Percentiles rank a stretch among this genome's conserved stretches.
These are phyloP conservation scores for Calonectria leucothoes DNA, from an alignment of 2,329 filamentous ascomycete genomes.

Conservation along the genomic window DNA sequence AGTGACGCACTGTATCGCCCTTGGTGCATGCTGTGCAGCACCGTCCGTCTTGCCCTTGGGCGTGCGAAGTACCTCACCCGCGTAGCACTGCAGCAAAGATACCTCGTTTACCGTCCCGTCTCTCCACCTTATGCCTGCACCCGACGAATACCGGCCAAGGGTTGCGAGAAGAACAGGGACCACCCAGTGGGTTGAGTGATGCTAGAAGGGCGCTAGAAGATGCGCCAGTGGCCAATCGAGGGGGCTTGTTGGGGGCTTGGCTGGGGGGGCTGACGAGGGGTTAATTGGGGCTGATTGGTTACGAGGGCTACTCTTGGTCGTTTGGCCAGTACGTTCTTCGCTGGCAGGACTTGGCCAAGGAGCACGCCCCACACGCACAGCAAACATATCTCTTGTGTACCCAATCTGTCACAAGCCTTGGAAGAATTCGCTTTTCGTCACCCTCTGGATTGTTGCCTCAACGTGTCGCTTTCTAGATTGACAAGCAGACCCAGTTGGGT, in stretches of 20 bases:
- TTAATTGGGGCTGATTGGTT: constrained; percentile 12
- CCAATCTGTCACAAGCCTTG: neutral
- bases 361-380: constrained; percentile 3
- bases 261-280: constrained; percentile 16
- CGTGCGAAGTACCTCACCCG: neutral
- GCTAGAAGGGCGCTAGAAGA: constrained; percentile 45
- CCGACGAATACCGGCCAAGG: constrained; percentile 22
- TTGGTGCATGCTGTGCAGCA: neutral
- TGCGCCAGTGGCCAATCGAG: constrained; percentile 29
- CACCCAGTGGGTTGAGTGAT: constrained; percentile 20
- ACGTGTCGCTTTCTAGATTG: neutral
- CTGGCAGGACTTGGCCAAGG: constrained; percentile 7
- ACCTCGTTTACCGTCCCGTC: neutral
- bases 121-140: neutral
- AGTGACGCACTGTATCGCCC: constrained; percentile 10
- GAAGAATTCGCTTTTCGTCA: neutral
- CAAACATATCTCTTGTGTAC: neutral
- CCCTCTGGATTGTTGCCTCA: neutral
- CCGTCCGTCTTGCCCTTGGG: neutral
- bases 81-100: neutral
- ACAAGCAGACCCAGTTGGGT: neutral
- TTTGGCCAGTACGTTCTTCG: neutral
- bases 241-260: constrained; percentile 20
- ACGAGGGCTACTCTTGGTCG: neutral
- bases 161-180: constrained; percentile 17